Percentiles rank a stretch among this genome's conserved stretches.
Conservation (phyloP, 2,329 filamentous ascomycete species). For the Podosphaera leucotricha region DNA sequence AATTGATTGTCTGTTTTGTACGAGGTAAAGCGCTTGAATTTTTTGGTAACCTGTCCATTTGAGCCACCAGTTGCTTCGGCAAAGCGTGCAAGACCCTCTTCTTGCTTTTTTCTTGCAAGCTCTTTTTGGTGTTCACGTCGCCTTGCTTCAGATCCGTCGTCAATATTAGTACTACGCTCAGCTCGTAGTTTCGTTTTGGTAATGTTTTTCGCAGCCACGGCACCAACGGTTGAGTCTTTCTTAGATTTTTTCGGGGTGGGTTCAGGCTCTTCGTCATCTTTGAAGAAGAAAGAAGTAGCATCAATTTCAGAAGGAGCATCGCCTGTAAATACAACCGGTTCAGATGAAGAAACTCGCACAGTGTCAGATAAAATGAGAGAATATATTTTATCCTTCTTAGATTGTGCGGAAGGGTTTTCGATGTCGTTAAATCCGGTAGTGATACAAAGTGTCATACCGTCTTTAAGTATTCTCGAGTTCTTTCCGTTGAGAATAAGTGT, state of each 20-base stretch:
- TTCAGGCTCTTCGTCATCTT: constrained; percentile 76
- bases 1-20: constrained; percentile 97
- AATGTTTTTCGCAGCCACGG: constrained; percentile 84
- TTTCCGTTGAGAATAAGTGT: constrained; percentile 73
- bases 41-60: constrained; percentile 85
- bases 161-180: constrained; percentile 66
- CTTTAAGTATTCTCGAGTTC: constrained; percentile 60
- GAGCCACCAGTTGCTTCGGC: constrained; percentile 63
- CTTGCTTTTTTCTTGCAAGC: constrained; percentile 66
- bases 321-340: constrained; percentile 75
- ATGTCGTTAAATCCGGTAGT: constrained; percentile 79
- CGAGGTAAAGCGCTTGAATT: constrained; percentile 96
- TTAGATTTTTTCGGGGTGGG: constrained; percentile 79
- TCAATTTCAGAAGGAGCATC: constrained; percentile 82
- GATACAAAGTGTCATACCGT: constrained; percentile 90
- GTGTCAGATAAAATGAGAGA: constrained; percentile 84
- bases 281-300: constrained; percentile 95
- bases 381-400: constrained; percentile 75
- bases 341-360: constrained; percentile 58
- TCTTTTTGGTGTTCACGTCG: constrained; percentile 86
- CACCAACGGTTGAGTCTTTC: constrained; percentile 59
- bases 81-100: constrained; percentile 66
- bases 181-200: constrained; percentile 81
- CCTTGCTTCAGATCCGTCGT: constrained; percentile 72
- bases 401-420: constrained; percentile 64